Conservation (phyloP, 805 yeast species). For the Myxozyma neglecta region DNA sequence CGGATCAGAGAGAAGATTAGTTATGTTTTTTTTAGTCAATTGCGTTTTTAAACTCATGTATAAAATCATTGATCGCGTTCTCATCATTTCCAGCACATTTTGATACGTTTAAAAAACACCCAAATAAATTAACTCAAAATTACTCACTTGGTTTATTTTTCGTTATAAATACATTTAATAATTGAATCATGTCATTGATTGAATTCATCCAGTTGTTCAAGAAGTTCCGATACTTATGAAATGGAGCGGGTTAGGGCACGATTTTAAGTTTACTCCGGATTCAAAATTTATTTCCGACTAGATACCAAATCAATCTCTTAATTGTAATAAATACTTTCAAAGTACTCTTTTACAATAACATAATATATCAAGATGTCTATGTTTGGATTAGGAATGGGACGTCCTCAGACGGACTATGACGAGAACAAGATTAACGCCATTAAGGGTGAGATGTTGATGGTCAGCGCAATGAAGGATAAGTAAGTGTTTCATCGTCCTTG, state of each 20-base stretch:
- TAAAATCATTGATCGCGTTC: not conserved
- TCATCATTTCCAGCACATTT: not conserved
- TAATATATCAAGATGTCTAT: constrained; percentile 29
- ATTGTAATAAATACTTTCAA: not conserved
- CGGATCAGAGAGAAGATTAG: constrained; percentile 30
- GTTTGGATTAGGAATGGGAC: constrained; percentile 33
- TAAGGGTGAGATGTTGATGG: constrained; percentile 31
- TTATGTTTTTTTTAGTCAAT: constrained; percentile 1
- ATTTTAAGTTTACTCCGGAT: not conserved
- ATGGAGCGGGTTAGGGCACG: not conserved
- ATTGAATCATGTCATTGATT: not conserved
- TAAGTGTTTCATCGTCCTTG: not conserved
- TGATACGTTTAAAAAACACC: not conserved
- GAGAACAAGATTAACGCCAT: constrained; percentile 26
- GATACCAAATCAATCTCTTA: no score
- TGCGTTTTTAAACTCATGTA: not conserved
- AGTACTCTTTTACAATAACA: not conserved
- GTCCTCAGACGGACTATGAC: constrained; percentile 24
- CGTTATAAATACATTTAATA: no score
- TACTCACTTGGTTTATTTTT: not conserved
- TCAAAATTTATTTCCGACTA: no score
- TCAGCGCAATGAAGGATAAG: constrained; percentile 27
- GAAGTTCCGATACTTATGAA: not conserved
- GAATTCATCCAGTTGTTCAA: not conserved
- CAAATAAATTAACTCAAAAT: not conserved